Evolutionary conservation across 148 eudicot genomes (phyloP), one percentile per base, ranked within the genome.

Genomic region (Chenopodium formosanum): DNA sequence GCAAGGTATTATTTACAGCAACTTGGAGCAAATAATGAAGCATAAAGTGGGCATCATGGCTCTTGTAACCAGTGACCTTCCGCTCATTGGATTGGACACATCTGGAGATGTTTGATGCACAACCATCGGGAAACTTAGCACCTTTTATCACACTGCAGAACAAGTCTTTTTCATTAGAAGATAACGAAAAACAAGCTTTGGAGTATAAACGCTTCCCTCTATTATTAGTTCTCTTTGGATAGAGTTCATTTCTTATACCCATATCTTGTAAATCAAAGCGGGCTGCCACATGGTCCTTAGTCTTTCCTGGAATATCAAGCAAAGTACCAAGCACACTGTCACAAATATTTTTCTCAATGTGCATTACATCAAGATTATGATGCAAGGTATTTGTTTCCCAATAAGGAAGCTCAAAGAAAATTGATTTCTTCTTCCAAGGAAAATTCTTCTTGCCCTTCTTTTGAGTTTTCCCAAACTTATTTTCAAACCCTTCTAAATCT

Each of bases 351-450:
- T 23, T 23, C 23, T 23, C 23, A 23, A 23, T 23, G 23, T 23
- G 23, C 84, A 82, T 82, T 0, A 76, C 84, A 53, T 82, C 84
- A 37, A 70, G 74, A 31, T 76, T 82, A 19, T 82, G 79, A 25
- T 40, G 79, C 47, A 82, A 67, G 12, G 17, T 9, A 9, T 75
- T 37, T 8, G 10, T 13, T 31, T 70, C 10, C 80, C 77, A 82
- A 58, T 82, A 77, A 9, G 75, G 80, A 58, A 82, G 78, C 31
- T 76, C 23, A 65, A 77, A 82, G 64, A 78, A 77, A 23, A 77
- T 70, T 12, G 75, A 34, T 34, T 2, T 70, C 76, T 82, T 70
- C 14, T 46, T 52, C 66, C 71, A 82, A 8, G 77, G 52, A 46
- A 40, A 20, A 4, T 13, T 65, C 53, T 37, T 75, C 62, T 62